These are phyloP conservation scores for Penicillium paneum DNA, from an alignment of 2,329 filamentous ascomycete genomes.

Conservation along the genomic window DNA sequence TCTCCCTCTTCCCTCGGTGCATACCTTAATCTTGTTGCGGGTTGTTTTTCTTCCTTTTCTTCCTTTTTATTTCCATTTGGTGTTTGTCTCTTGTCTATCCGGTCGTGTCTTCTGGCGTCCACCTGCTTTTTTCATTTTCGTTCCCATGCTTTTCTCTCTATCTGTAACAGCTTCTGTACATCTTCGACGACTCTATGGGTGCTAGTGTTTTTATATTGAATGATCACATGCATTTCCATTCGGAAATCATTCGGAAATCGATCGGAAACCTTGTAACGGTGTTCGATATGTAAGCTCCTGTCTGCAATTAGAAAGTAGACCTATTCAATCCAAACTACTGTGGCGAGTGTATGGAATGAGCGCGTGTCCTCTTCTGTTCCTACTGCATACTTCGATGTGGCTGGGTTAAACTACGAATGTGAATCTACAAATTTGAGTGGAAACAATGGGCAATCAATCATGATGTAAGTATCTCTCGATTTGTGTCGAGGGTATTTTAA, in stretches of 20 bases:
- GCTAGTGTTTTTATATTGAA: slow-evolving; percentile 19
- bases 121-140: slow-evolving; percentile 8
- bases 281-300: too few relatives aligned
- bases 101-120: slow-evolving; percentile 14
- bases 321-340: neutral
- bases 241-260: slow-evolving; percentile 8
- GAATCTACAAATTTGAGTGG: neutral
- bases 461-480: slow-evolving; percentile 25
- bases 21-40: slow-evolving; percentile 11
- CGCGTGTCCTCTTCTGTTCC: neutral
- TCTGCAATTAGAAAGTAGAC: neutral
- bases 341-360: too few relatives aligned
- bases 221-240: slow-evolving; percentile 19
- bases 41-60: slow-evolving; percentile 2
- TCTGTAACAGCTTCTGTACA: slow-evolving; percentile 29
- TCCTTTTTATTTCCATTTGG: slow-evolving; percentile 5
- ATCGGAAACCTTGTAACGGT: neutral
- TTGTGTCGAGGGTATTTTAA: slow-evolving; percentile 36
- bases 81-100: slow-evolving; percentile 11
- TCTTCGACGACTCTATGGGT: slow-evolving; percentile 31
- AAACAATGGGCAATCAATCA: slow-evolving; percentile 8
- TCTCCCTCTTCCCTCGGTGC: slow-evolving; percentile 20
- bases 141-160: slow-evolving; percentile 12
- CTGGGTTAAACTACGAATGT: neutral
- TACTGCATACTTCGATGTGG: neutral